Percentiles rank a stretch among this genome's conserved stretches.
Conservation (phyloP, 129 eudicot species). For the Glebionis coronaria region DNA sequence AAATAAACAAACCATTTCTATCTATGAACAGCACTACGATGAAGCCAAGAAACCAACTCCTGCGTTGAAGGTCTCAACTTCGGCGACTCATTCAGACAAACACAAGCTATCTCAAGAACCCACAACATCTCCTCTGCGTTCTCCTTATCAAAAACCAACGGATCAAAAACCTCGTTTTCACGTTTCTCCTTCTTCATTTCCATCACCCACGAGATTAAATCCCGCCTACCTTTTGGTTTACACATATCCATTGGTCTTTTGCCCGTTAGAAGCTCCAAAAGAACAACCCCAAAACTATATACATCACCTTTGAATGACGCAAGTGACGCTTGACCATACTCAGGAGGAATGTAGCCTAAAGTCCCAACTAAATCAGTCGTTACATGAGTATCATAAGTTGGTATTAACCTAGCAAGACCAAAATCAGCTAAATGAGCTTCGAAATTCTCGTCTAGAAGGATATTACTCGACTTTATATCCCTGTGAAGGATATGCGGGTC, state of each 20-base stretch:
- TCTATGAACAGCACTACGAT: not conserved
- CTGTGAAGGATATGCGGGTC: conserved; percentile 15
- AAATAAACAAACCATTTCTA: not conserved
- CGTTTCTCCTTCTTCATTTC: conserved; percentile 15
- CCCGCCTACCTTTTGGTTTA: conserved; percentile 10
- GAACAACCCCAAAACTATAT: conserved; percentile 17
- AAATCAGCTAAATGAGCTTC: conserved; percentile 22
- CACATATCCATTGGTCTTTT: conserved; percentile 19
- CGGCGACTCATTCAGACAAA: conserved; percentile 7
- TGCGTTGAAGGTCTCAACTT: conserved; percentile 12
- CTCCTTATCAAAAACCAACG: conserved; percentile 10
- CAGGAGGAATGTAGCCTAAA: conserved; percentile 21
- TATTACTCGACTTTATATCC: conserved; percentile 11
- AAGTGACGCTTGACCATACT: conserved; percentile 18
- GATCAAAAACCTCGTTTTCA: conserved; percentile 10
- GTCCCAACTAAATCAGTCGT: conserved; percentile 20
- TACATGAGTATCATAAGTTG: conserved; percentile 16
- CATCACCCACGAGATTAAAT: conserved; percentile 13
- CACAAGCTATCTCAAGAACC: conserved; percentile 20
- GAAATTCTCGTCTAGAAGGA: conserved; percentile 13
- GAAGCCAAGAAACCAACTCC: conserved; percentile 12
- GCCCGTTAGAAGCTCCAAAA: conserved; percentile 13
- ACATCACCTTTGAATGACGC: conserved; percentile 13
- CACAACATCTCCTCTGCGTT: conserved; percentile 6
- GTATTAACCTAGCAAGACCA: conserved; percentile 16